Evolutionary conservation across 257 asterid genomes (phyloP).

Genomic region (Datura wrightii): DNA sequence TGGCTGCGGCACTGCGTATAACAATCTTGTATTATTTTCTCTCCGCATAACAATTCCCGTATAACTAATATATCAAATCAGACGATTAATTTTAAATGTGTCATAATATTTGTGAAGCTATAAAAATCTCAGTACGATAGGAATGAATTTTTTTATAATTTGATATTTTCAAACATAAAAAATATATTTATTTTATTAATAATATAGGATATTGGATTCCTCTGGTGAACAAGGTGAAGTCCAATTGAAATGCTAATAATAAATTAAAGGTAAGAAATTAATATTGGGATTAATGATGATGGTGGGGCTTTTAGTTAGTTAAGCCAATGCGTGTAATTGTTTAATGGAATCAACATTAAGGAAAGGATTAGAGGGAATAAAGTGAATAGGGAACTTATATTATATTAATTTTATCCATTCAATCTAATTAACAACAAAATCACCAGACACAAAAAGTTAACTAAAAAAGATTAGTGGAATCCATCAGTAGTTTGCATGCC

Average conservation of each 20-base stretch:
- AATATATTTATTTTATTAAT: neutral
- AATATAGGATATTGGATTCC: neutral
- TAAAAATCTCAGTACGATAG: no score
- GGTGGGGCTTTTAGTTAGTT: neutral
- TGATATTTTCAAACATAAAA: no score
- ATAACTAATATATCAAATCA: no score
- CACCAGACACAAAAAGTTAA: neutral
- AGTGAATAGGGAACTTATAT: slow-evolving; percentile 2
- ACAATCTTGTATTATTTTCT: no score
- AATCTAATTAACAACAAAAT: neutral
- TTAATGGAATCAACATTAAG: neutral
- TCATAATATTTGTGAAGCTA: neutral
- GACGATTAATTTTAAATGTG: no score
- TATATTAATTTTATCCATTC: neutral
- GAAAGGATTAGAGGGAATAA: neutral
- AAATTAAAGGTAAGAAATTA: neutral
- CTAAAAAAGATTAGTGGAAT: neutral
- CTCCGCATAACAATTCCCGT: no score
- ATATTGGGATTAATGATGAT: neutral
- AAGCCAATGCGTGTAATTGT: neutral
- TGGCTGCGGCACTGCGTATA: no score
- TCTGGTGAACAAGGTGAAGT: neutral
- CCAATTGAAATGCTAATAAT: neutral
- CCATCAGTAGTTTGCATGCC: neutral
- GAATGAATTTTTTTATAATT: no score